Evolutionary conservation across 805 yeast genomes (phyloP).

Genomic region (Lachancea sp.): DNA sequence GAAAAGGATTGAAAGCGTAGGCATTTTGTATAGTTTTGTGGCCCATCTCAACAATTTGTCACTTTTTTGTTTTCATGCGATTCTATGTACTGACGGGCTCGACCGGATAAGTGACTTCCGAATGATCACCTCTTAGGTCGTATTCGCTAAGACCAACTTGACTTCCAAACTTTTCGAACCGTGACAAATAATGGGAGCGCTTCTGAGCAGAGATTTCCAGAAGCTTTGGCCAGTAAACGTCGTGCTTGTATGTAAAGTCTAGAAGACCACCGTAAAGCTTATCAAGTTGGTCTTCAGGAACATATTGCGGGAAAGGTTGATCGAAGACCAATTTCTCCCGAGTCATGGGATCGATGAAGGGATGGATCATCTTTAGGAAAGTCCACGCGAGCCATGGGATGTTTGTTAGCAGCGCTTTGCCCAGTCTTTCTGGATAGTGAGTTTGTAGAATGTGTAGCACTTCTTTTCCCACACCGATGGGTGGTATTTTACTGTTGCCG

Average conservation of each 20-base stretch:
- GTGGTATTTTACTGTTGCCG: constrained; percentile 71
- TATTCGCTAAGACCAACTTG: constrained; percentile 74
- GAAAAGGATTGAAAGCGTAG: not conserved
- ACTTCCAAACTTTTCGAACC: constrained; percentile 66
- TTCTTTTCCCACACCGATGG: constrained; percentile 80
- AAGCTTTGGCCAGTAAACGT: constrained; percentile 70
- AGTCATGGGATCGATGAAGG: constrained; percentile 94
- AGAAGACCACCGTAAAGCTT: constrained; percentile 77
- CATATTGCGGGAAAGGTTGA: constrained; percentile 79
- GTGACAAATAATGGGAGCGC: constrained; percentile 54
- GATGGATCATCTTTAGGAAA: constrained; percentile 82
- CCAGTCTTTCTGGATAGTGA: constrained; percentile 95
- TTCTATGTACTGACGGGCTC: not conserved
- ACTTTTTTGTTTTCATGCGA: too few relatives aligned
- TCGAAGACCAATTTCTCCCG: constrained; percentile 89
- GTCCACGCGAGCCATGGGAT: constrained; percentile 95
- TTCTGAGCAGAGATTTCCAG: constrained; percentile 52
- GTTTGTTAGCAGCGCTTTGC: constrained; percentile 84
- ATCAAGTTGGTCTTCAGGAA: constrained; percentile 77
- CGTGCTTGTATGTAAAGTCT: constrained; percentile 78
- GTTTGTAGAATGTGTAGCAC: constrained; percentile 91
- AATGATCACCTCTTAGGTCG: constrained; percentile 55
- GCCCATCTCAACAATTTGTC: too few relatives aligned
- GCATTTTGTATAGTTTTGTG: too few relatives aligned
- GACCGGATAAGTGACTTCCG: constrained; percentile 26